phyloP scores from a whole-genome alignment of 2,329 filamentous ascomycete genomes.

The Claviceps digitariae region DNA sequence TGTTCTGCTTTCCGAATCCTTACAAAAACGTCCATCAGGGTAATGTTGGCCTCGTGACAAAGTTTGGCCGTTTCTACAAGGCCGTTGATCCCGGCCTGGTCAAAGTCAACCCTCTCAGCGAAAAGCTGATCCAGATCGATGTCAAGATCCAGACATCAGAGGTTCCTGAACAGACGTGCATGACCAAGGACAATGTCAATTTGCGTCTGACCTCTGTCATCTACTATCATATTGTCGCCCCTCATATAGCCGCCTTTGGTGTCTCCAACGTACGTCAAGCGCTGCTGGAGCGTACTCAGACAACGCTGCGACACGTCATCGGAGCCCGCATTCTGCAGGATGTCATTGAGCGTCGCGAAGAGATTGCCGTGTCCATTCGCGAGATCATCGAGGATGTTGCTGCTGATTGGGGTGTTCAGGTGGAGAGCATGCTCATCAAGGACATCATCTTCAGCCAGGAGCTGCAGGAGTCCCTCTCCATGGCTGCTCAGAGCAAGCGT shows the following conservation, averaged over 20 bases:
- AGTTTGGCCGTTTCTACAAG: conserved; percentile 89
- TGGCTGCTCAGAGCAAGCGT: conserved; percentile 97
- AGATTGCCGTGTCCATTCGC: conserved; percentile 86
- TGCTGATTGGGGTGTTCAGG: conserved; percentile 83
- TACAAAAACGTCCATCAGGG: conserved; percentile 89
- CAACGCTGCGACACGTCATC: conserved; percentile 90
- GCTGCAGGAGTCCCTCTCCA: conserved; percentile 88
- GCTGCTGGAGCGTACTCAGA: conserved; percentile 96
- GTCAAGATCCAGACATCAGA: conserved; percentile 99
- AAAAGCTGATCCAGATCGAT: conserved; percentile 81
- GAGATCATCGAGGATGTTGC: conserved; percentile 98
- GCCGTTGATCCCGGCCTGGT: conserved; percentile 94
- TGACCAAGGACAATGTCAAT: conserved; percentile 99
- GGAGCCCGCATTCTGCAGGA: conserved; percentile 93
- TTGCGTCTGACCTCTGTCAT: conserved; percentile 91
- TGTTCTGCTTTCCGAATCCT: conserved; percentile 83
- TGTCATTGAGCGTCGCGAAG: conserved; percentile 95
- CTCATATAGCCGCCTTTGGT: conserved; percentile 94
- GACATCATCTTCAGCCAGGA: conserved; percentile 97
- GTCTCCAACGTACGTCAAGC: conserved; percentile 91
- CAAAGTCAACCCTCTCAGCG: conserved; percentile 91
- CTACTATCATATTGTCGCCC: conserved; percentile 94
- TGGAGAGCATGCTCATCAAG: conserved; percentile 98
- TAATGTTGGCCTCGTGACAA: conserved; percentile 88
- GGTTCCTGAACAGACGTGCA: conserved; percentile 92